Conservation (phyloP, 352 stramenopile genomes). For the Phytophthora boehmeriae region DNA sequence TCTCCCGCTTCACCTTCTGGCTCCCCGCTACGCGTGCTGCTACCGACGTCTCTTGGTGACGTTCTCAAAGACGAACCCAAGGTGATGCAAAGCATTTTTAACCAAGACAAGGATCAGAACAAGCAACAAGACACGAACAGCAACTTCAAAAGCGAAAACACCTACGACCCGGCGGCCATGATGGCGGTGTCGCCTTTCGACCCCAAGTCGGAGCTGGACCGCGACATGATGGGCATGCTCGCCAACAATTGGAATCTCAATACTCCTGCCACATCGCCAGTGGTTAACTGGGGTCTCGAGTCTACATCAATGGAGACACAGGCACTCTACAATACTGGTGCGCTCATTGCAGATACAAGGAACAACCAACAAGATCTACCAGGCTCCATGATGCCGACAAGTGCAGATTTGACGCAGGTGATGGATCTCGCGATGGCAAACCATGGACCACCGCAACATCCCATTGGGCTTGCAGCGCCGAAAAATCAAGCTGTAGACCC, state of each 20-base stretch:
- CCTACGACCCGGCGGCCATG: slow-evolving; percentile 7
- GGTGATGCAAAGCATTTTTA: slow-evolving; percentile 14
- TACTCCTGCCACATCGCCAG: slow-evolving; percentile 9
- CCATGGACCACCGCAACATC: neutral
- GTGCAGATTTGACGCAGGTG: slow-evolving; percentile 18
- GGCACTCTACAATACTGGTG: slow-evolving; percentile 14
- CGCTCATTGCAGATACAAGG: neutral
- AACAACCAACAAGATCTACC: slow-evolving; percentile 11
- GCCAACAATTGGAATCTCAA: slow-evolving; percentile 39
- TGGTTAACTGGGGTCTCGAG: slow-evolving; percentile 22
- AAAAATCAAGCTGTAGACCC: neutral
- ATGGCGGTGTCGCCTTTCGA: slow-evolving; percentile 15
- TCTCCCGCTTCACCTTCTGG: slow-evolving; percentile 26
- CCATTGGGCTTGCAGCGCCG: neutral
- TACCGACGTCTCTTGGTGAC: slow-evolving; percentile 18
- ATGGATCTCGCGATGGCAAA: slow-evolving; percentile 17
- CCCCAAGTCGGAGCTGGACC: slow-evolving; percentile 20
- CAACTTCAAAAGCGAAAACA: slow-evolving; percentile 9
- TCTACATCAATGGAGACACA: slow-evolving; percentile 5
- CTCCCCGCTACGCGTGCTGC: slow-evolving; percentile 8
- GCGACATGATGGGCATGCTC: slow-evolving; percentile 42
- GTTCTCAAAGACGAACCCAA: slow-evolving; percentile 8
- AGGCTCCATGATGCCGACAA: slow-evolving; percentile 18
- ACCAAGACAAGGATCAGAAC: neutral
- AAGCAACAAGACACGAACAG: neutral